Base-by-base conservation (phyloP, 2,329 filamentous ascomycete species). In the Aspergillus carbonarius region DNA sequence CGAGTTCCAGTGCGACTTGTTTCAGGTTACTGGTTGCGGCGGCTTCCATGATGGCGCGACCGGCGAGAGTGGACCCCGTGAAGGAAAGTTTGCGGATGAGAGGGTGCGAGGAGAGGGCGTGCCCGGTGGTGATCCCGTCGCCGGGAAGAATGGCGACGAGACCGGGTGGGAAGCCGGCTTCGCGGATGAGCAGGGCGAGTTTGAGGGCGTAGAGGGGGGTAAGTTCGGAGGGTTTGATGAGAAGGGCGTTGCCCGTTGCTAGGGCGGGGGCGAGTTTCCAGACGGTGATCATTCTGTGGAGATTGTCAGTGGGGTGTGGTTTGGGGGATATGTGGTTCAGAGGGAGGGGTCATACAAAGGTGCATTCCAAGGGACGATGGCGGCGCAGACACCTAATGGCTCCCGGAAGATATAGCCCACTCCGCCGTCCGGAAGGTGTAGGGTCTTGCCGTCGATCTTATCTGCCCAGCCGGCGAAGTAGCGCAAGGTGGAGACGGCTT, bases 141-240 rank as follows among this genome's bases (percentile, higher is more conserved):
- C 91, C 81, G 3, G 83, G 82, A 42, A 87, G 70, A 5, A 87
- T 80, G 57, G 80, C 84, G 54, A 87, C 76, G 5, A 83, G 82
- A 2, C 84, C 85, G 25, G 82, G 78, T 0, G 82, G 82, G 54
- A 87, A 81, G 0, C 82, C 81, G 10, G 82, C 82, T 60, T 81
- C 71, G 57, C 76, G 70, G 17, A 83, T 80, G 12, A 86, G 70
- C 39, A 66, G 50, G 0, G 65, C 82, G 7, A 86, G 67, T 1
- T 79, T 75, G 7, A 83, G 73, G 0, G 81, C 81, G 1, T 81
- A 66, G 0, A 75, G 80, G 6, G 85, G 80, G 0, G 83, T 83
- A 2, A 81, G 81, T 70, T 90, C 87, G 1, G 87, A 86, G 1
- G 85, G 85, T 10, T 90, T 91, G 35, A 83, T 79, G 15, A 92